These are phyloP conservation scores for Wickerhamomyces sp. DNA, from an alignment of 1,139 yeast species.

Conservation along the genomic window DNA sequence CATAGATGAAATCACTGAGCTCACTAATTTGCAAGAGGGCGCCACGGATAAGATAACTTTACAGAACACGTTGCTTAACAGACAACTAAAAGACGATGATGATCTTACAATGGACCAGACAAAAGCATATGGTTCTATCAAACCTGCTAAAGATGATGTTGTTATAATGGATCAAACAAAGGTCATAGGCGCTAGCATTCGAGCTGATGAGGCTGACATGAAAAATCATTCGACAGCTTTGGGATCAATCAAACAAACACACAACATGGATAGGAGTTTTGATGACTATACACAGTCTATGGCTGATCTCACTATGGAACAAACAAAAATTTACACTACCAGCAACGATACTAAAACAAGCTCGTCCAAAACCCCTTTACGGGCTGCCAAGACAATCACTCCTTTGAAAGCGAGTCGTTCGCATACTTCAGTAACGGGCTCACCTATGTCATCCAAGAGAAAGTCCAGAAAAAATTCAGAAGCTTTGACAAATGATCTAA, in stretches of 20 bases:
- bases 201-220: too few species aligned
- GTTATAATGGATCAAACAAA: slow-evolving; percentile 23
- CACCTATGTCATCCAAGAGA: slow-evolving; percentile 22
- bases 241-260: slow-evolving; percentile 1
- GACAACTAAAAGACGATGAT: slow-evolving; percentile 6
- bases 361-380: slow-evolving; percentile 5
- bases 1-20: slow-evolving; percentile 16
- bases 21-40: slow-evolving; percentile 16
- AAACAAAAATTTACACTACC: slow-evolving; percentile 6
- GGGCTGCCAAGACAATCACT: slow-evolving; percentile 7
- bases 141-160: slow-evolving; percentile 10
- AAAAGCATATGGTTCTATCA: slow-evolving; percentile 4
- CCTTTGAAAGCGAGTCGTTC: slow-evolving; percentile 21
- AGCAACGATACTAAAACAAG: neutral
- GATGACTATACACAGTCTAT: slow-evolving; percentile 3
- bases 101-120: slow-evolving; percentile 25
- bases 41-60: slow-evolving; percentile 16
- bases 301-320: slow-evolving; percentile 14
- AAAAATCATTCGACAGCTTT: too few species aligned
- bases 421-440: slow-evolving; percentile 23
- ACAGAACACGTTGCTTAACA: slow-evolving; percentile 5
- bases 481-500: slow-evolving; percentile 9
- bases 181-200: too few species aligned
- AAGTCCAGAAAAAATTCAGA: slow-evolving; percentile 11
- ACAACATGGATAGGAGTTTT: neutral